Evolutionary conservation across 495 filamentous ascomycete genomes (phyloP), one percentile per base, ranked within the genome.

Genomic region (Lepraria neglecta): DNA sequence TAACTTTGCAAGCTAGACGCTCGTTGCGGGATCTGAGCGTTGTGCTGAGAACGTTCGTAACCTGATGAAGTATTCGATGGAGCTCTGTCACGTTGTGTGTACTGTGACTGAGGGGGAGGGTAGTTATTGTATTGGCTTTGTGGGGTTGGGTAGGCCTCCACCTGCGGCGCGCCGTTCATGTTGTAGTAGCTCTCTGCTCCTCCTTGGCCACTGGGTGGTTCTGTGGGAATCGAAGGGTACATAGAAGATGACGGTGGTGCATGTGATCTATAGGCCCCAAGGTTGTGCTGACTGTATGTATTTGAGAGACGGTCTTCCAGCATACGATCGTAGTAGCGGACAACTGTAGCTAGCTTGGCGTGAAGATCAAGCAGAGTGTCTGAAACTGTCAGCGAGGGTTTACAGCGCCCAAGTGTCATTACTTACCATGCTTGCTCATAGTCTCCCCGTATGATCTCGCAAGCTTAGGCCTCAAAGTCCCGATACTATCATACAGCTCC

Each of bases 241-340:
- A 89, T 80, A 30, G 74, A 81, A 0, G 85, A 77, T 42, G 78
- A 74, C 62, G 86, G 80, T 47, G 79, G 76, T 21, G 75, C 74
- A 31, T 71, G 68, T 5, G 75, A 64, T 17, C 76, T 74, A 69
- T 79, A 77, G 1, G 63, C 66, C 33, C 79, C 75, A 19, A 80
- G 50, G 4, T 74, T 84, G 64, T 91, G 89, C 66, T 95, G 90
- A 64, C 85, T 87, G 72, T 97, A 97, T 3, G 94, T 91, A 68
- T 86, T 94, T 3, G 91, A 94, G 10, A 98, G 78, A 15, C 94
- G 86, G 57, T 97, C 95, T 72, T 98, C 94, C 3, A 98, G 77
- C 95, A 98, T 97, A 21, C 90, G 85, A 70, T 98, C 95, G 69
- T 98, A 98, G 67, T 97, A 98, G n/a, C 94, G 85, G 24, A 98